phyloP scores from a whole-genome alignment of 306 rosid genomes.

The Medicago lupulina region DNA sequence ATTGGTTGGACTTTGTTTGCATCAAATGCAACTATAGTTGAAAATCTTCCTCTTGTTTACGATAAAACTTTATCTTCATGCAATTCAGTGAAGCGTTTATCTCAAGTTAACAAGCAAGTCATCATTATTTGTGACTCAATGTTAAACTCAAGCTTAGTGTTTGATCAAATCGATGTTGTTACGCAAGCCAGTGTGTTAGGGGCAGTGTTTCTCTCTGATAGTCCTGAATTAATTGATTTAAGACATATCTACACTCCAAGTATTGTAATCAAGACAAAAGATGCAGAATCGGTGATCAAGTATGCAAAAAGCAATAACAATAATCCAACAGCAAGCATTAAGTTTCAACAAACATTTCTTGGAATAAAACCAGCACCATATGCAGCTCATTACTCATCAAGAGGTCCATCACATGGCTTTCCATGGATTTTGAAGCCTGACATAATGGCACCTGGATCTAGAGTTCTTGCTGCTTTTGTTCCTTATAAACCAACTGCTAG shows the following conservation, averaged over 20 bases:
- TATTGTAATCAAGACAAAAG: conserved; percentile 45
- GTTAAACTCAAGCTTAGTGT: not conserved
- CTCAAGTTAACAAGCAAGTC: not conserved
- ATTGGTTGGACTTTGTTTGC: conserved; percentile 50
- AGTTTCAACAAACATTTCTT: conserved; percentile 44
- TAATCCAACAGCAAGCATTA: conserved; percentile 40
- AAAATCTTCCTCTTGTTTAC: conserved; percentile 39
- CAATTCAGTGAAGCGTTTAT: conserved; percentile 33
- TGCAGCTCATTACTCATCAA: conserved; percentile 46
- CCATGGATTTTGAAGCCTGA: conserved; percentile 46
- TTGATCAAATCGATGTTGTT: not conserved
- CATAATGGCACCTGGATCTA: conserved; percentile 49
- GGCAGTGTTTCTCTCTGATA: conserved; percentile 38
- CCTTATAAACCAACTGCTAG: not conserved
- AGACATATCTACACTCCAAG: conserved; percentile 26
- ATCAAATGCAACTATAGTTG: conserved; percentile 28
- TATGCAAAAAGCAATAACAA: conserved; percentile 23
- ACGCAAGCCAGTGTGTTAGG: conserved; percentile 27
- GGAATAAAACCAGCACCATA: conserved; percentile 52
- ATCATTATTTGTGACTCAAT: conserved; percentile 43
- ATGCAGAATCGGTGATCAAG: conserved; percentile 42
- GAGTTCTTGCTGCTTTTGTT: conserved; percentile 42
- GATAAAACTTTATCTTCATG: conserved; percentile 38
- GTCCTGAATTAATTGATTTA: conserved; percentile 1
- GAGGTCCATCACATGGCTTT: conserved; percentile 49